A percentile compares a stretch with the other conserved stretches of the same genome.
These are phyloP conservation scores for Termitomyces heimii DNA, from an alignment of 768 basidiomycete species.

Conservation along the genomic window DNA sequence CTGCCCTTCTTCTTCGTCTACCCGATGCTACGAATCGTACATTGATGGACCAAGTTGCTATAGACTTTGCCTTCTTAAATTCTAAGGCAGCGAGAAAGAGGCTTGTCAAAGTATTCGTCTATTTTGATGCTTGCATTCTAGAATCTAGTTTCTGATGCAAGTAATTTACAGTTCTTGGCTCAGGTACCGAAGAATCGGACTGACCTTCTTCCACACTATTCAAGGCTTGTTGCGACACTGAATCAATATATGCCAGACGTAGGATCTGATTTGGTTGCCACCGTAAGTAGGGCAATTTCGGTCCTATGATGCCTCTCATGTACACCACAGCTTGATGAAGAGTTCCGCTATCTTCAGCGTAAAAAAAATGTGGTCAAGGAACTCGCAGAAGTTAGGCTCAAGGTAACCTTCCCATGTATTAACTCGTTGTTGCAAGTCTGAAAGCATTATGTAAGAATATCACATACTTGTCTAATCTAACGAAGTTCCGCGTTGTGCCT, in stretches of 20 bases:
- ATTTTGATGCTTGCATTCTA: not conserved
- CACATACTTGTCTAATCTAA: constrained; percentile 81
- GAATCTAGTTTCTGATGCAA: not conserved
- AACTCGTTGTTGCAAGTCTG: not conserved
- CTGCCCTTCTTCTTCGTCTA: constrained; percentile 82
- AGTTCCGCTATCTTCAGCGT: constrained; percentile 90
- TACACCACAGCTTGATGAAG: constrained; percentile 77
- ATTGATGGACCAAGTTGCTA: constrained; percentile 87
- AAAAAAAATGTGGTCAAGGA: constrained; percentile 94
- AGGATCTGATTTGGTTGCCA: constrained; percentile 72
- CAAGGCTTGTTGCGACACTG: constrained; percentile 82
- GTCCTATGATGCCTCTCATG: not conserved
- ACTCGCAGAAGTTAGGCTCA: constrained; percentile 76
- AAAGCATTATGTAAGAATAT: constrained; percentile 60
- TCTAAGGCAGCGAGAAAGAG: constrained; percentile 95
- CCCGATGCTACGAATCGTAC: constrained; percentile 92
- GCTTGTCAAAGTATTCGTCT: constrained; percentile 62
- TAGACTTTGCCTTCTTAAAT: constrained; percentile 95
- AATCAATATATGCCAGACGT: constrained; percentile 93
- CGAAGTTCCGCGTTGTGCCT: constrained; percentile 93
- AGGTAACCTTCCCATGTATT: constrained; percentile 43
- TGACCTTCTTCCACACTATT: constrained; percentile 91
- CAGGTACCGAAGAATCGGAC: constrained; percentile 84
- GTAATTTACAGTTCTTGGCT: constrained; percentile 55
- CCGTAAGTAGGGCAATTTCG: constrained; percentile 44